Percentiles rank a stretch among this genome's conserved stretches.
Conservation (phyloP, 2,329 filamentous ascomycete genomes). For the Nemania abortiva region DNA sequence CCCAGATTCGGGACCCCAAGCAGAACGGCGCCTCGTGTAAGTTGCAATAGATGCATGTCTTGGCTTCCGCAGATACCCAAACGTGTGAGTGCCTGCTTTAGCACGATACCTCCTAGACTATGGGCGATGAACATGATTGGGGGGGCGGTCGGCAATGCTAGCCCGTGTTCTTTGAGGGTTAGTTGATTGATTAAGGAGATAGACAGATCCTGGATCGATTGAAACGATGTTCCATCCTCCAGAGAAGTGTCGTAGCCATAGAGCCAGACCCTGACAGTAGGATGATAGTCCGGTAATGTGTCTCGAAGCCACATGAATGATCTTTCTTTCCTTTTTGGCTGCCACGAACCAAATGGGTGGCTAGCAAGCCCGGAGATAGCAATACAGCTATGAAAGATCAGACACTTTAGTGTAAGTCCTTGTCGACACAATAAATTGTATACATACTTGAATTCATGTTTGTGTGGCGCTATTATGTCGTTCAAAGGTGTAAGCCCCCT, state of each 20-base stretch:
- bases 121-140: slow-evolving; percentile 45
- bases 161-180: slow-evolving; percentile 37
- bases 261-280: slow-evolving; percentile 35
- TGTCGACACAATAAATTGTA: no score
- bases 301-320: slow-evolving; percentile 49
- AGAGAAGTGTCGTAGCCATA: slow-evolving; percentile 47
- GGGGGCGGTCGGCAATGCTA: slow-evolving; percentile 32
- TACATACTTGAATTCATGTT: no score
- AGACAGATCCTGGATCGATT: slow-evolving; percentile 44
- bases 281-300: slow-evolving; percentile 36
- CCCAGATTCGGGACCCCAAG: slow-evolving; percentile 46
- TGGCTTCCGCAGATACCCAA: no score
- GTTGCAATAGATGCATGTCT: no score
- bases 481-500: no score
- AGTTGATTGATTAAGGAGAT: slow-evolving; percentile 34
- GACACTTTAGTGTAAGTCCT: no score
- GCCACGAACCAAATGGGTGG: slow-evolving; percentile 47
- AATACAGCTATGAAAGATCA: slow-evolving; percentile 44
- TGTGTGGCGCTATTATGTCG: no score
- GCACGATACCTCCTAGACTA: slow-evolving; percentile 46
- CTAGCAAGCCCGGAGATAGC: slow-evolving; percentile 44
- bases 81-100: slow-evolving; percentile 40
- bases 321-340: slow-evolving; percentile 39
- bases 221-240: slow-evolving; percentile 41
- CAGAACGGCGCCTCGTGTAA: slow-evolving; percentile 43